phyloP scores from a whole-genome alignment of 2,329 filamentous ascomycete genomes.

The Venturia oleaginea region DNA sequence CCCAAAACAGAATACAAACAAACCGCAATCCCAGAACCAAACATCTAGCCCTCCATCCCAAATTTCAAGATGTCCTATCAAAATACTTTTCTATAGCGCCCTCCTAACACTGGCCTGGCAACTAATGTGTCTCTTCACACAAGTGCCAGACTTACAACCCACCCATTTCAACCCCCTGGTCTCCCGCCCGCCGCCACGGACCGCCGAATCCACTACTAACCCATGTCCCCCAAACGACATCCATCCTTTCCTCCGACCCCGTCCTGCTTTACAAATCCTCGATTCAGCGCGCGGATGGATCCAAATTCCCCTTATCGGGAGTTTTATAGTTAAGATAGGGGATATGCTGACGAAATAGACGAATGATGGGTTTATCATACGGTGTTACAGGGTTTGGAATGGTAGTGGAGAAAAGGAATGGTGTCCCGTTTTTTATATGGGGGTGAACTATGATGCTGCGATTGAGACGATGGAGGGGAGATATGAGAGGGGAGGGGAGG shows the following conservation, averaged over 20 bases:
- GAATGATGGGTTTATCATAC: slow-evolving; percentile 44
- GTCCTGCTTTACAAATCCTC: slow-evolving; percentile 47
- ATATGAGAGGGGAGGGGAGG: background rate
- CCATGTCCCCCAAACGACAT: slow-evolving; percentile 56
- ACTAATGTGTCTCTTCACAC: background rate
- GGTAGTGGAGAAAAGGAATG: slow-evolving; percentile 17
- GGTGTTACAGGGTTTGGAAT: slow-evolving; percentile 33
- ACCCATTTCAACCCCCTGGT: background rate
- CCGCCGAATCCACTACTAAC: slow-evolving; percentile 44
- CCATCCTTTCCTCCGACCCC: slow-evolving; percentile 56
- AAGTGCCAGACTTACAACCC: background rate
- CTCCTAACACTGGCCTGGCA: background rate
- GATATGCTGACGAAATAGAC: slow-evolving; percentile 52
- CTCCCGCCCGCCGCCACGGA: slow-evolving; percentile 26
- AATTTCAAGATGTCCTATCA: background rate
- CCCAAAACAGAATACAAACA: background rate
- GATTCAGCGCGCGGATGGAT: slow-evolving; percentile 42
- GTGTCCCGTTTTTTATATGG: slow-evolving; percentile 31
- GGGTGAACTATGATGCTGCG: slow-evolving; percentile 16
- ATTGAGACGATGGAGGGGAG: background rate
- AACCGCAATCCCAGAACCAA: background rate
- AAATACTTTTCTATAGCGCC: background rate
- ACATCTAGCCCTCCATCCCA: background rate
- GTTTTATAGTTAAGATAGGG: slow-evolving; percentile 49
- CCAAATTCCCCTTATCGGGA: slow-evolving; percentile 39